Evolutionary conservation across 2,329 filamentous ascomycete species (phyloP).

Genomic region (Neonectria hederae): DNA sequence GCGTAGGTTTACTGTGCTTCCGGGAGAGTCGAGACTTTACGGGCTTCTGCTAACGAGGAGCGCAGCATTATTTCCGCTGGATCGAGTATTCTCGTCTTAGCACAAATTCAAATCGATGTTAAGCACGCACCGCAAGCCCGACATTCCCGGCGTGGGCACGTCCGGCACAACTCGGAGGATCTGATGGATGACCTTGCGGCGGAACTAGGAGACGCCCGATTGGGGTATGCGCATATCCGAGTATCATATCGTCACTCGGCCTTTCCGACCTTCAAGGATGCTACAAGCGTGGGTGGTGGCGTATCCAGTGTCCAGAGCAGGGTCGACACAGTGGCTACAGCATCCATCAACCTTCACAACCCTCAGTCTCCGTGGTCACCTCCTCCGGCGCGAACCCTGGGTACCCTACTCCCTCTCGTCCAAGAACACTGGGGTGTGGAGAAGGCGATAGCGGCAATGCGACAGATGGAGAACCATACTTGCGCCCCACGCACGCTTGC

Average conservation of each 20-base stretch:
- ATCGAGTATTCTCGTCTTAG: slow-evolving; percentile 60
- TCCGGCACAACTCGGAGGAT: slow-evolving; percentile 59
- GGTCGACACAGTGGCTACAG: slow-evolving; percentile 62
- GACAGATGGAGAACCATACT: slow-evolving; percentile 40
- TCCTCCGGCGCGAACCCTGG: slow-evolving; percentile 47
- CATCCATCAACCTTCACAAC: slow-evolving; percentile 60
- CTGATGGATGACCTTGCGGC: slow-evolving; percentile 68
- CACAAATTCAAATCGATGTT: slow-evolving; percentile 52
- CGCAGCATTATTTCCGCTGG: slow-evolving; percentile 54
- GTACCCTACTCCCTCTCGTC: slow-evolving; percentile 56
- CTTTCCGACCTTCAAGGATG: slow-evolving; percentile 53
- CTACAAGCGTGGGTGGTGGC: slow-evolving; percentile 44
- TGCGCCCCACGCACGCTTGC: slow-evolving; percentile 16
- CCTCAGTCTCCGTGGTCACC: slow-evolving; percentile 63
- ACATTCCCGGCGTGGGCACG: slow-evolving; percentile 39
- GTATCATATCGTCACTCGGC: slow-evolving; percentile 66
- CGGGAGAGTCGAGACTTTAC: neutral
- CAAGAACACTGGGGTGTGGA: slow-evolving; percentile 59
- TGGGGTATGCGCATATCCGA: slow-evolving; percentile 61
- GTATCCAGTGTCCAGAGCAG: slow-evolving; percentile 56
- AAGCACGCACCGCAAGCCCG: slow-evolving; percentile 15
- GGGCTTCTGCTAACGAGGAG: slow-evolving; percentile 24
- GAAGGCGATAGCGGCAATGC: slow-evolving; percentile 55
- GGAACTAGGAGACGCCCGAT: slow-evolving; percentile 60
- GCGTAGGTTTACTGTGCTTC: slow-evolving; percentile 46